phyloP scores from a whole-genome alignment of 257 asterid species.

The Eucommia ulmoides region DNA sequence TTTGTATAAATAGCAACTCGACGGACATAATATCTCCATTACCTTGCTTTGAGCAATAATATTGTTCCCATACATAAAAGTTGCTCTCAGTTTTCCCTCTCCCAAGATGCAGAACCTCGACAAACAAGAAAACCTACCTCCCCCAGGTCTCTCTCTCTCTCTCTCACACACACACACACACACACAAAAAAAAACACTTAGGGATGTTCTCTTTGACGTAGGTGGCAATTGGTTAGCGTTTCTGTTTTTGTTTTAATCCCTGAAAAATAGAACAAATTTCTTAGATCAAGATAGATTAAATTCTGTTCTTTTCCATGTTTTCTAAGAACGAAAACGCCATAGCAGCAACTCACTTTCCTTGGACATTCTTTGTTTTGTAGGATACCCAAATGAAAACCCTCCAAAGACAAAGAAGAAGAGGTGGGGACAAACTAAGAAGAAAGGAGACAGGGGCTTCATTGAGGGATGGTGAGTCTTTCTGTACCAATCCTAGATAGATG shows the following conservation, averaged over 20 bases:
- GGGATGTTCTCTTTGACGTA: not conserved
- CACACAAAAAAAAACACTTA: not conserved
- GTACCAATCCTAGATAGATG: not conserved
- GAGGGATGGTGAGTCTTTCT: not conserved
- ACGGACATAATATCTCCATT: too few species aligned
- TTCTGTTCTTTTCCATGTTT: too few species aligned
- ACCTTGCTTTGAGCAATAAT: too few species aligned
- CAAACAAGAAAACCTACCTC: conserved; percentile 29
- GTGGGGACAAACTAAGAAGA: not conserved
- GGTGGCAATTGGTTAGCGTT: not conserved
- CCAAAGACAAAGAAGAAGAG: not conserved
- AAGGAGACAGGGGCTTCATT: conserved; percentile 1
- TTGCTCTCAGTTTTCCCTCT: too few species aligned
- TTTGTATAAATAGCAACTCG: too few species aligned
- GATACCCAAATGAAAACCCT: conserved; percentile 1
- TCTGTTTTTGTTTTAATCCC: not conserved
- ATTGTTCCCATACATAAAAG: too few species aligned
- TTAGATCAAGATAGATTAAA: not conserved
- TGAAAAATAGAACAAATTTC: not conserved
- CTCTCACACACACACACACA: not conserved
- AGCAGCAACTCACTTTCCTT: not conserved
- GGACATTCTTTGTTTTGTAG: not conserved
- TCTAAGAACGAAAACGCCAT: too few species aligned
- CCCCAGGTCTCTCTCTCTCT: conserved; percentile 28
- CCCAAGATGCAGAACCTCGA: not conserved